Conservation (phyloP, 257 asterid species). For the Solanum medicagineum region DNA sequence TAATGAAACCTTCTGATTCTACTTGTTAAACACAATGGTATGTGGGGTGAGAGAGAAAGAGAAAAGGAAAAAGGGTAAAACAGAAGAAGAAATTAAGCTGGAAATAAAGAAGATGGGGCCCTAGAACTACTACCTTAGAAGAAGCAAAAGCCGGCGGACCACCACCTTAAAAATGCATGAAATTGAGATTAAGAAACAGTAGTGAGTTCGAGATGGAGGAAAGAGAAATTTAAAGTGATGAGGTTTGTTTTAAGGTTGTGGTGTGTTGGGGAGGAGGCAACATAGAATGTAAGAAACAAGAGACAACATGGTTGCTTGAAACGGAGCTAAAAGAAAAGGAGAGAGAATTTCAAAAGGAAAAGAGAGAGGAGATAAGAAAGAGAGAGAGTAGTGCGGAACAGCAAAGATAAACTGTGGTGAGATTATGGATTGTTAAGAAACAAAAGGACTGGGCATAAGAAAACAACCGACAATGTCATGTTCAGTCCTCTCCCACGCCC, state of each 20-base stretch:
- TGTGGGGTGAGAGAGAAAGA: not conserved
- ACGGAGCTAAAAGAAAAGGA: constrained; percentile 40
- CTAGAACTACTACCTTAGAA: not conserved
- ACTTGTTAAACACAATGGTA: not conserved
- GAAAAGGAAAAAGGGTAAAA: not conserved
- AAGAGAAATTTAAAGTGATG: not conserved
- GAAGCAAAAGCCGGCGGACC: not conserved
- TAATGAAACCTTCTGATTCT: not conserved
- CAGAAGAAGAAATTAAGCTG: not conserved
- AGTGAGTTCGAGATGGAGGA: not conserved
- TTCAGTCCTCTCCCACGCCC: constrained; percentile 99
- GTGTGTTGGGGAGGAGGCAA: constrained; percentile 57
- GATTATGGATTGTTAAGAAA: constrained; percentile 9
- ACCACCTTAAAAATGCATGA: not conserved
- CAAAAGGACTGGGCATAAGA: constrained; percentile 19
- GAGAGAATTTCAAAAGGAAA: not conserved
- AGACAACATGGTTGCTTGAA: constrained; percentile 95
- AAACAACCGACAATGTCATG: constrained; percentile 98
- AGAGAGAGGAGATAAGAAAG: not conserved
- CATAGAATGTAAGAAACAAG: constrained; percentile 77
- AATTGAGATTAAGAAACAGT: not conserved
- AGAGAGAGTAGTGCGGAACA: not conserved
- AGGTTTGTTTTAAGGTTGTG: not conserved
- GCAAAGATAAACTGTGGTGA: constrained; percentile 2
- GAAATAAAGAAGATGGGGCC: constrained; percentile 1